phyloP scores from a whole-genome alignment of 2,329 filamentous ascomycete genomes.

The Aspergillus oerlinghausenensis region DNA sequence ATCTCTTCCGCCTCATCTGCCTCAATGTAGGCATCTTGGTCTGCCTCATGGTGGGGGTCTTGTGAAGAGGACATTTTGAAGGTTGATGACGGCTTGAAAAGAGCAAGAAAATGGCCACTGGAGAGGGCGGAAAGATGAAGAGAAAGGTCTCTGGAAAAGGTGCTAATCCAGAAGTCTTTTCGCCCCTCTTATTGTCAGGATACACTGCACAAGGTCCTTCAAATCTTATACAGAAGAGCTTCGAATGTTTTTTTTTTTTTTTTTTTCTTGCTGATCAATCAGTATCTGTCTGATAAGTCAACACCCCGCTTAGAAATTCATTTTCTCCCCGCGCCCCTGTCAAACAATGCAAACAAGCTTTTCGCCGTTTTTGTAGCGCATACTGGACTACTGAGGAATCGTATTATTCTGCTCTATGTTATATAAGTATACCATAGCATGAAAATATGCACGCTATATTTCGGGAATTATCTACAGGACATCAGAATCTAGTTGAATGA shows the following conservation, averaged over 20 bases:
- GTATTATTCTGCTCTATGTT: not conserved
- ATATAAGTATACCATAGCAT: not conserved
- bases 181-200: not conserved
- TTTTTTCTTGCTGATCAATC: constrained; percentile 4
- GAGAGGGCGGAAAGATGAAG: not conserved
- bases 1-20: constrained; percentile 76
- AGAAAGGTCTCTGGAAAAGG: not conserved
- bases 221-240: not conserved
- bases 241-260: constrained; percentile 1
- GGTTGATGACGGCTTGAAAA: not conserved
- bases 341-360: constrained; percentile 23
- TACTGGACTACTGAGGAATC: not conserved
- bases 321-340: constrained; percentile 18
- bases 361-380: not conserved
- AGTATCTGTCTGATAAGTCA: constrained; percentile 8
- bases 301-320: constrained; percentile 27
- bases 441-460: not conserved
- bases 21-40: constrained; percentile 68
- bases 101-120: not conserved
- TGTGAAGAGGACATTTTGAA: constrained; percentile 32
- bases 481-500: not conserved
- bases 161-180: constrained; percentile 5
- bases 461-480: not conserved
- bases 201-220: not conserved
- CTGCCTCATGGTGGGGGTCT: constrained; percentile 47